A percentile compares a stretch with the other conserved stretches of the same genome.
Conservation (phyloP, 306 rosid genomes). For the Fagus sylvatica region DNA sequence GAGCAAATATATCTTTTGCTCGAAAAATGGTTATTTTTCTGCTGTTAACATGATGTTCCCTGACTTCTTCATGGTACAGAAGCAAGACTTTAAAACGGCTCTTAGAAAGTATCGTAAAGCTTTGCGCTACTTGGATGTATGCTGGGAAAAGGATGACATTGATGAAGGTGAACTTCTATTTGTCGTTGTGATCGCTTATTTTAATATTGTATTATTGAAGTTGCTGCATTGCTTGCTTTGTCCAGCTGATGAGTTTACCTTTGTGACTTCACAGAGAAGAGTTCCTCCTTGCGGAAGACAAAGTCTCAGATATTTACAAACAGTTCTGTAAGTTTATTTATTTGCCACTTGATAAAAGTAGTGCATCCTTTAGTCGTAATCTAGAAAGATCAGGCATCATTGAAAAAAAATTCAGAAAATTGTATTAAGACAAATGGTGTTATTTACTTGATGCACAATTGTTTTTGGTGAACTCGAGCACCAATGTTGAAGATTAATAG, state of each 20-base stretch:
- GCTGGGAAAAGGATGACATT: conserved; percentile 60
- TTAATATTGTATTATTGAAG: neutral
- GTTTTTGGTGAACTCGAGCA: neutral
- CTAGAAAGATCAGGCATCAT: neutral
- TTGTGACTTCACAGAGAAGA: conserved; percentile 38
- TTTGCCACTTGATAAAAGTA: conserved; percentile 4
- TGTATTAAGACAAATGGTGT: neutral
- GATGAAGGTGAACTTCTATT: conserved; percentile 42
- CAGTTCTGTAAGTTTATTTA: conserved; percentile 44
- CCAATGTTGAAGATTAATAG: neutral
- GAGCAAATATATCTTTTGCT: neutral
- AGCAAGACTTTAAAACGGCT: conserved; percentile 52
- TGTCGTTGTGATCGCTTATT: neutral
- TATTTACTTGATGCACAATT: neutral
- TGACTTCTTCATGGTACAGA: conserved; percentile 25
- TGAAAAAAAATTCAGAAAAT: neutral
- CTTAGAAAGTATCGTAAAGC: conserved; percentile 52
- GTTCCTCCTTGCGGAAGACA: conserved; percentile 45
- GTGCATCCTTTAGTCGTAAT: neutral
- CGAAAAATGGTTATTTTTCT: neutral
- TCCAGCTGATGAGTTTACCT: conserved; percentile 18
- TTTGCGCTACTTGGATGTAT: conserved; percentile 54
- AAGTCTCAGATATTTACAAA: conserved; percentile 59
- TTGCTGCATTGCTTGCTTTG: conserved; percentile 7
- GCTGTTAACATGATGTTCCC: neutral